Evolutionary conservation across 1,284 basidiomycete genomes (phyloP), one percentile per base, ranked within the genome.

Genomic region (Irpex sp.): DNA sequence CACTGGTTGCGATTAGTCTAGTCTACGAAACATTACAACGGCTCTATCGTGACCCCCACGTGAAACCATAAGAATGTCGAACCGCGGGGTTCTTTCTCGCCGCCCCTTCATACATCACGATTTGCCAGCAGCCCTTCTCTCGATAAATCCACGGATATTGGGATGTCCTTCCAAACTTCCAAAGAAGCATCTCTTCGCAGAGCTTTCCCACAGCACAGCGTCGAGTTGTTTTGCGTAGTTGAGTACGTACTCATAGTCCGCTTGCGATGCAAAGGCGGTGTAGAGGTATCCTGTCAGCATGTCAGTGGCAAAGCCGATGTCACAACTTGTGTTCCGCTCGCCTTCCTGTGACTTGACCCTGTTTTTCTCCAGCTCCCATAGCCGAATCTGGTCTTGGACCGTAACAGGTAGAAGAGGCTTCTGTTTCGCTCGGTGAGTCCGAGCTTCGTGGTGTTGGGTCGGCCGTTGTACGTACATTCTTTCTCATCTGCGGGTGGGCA

Each of bases 361-460:
- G 75, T 98, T 96, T 76, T 93, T 90, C 79, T 99, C 97, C 59
- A 96, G 82, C 76, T 99, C 97, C 97, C 97, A 99, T 15, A 99
- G 81, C 59, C 97, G 88, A 67, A 99, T 93, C 78, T 99, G 97
- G 78, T 99, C 97, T 69, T 98, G 95, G 0, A 98, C 96, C 0
- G 97, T 98, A 46, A 97, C 93, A 33, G 95, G 95, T 13, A 98
- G 81, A 4, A 97, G 80, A 4, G 95, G 94, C 71, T 93, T 93
- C 90, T 95, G 70, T 49, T 46, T n/a, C 15, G 54, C 26, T 37
- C 11, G 36, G 13, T 59, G 15, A 15, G 9, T 17, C 19, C 53
- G 53, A 49, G 21, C 47, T 35, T 58, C 51, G 51, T 33, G 35
- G 21, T 51, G 35, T 26, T 17, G 35, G 36, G 47, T 39, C 49